Conservation (phyloP, 2,329 filamentous ascomycete genomes). For the Immersiporthe knoxdaviesiana region DNA sequence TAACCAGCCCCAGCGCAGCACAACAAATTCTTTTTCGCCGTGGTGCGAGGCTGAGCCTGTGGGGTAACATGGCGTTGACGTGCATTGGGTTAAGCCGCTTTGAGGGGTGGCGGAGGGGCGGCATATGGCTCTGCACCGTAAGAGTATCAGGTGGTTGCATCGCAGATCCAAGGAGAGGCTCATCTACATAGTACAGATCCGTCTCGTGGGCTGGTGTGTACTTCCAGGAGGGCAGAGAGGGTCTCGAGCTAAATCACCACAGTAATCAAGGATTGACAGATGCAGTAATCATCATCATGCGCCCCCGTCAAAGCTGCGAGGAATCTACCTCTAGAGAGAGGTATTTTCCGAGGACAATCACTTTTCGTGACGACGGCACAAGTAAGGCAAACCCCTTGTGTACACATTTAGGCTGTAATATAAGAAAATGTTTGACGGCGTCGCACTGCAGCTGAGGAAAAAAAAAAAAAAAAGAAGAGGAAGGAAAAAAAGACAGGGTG, state of each 20-base stretch:
- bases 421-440: background rate
- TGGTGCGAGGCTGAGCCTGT: conserved; percentile 10
- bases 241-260: too few relatives aligned
- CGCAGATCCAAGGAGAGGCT: background rate
- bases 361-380: too few relatives aligned
- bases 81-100: conserved; percentile 2
- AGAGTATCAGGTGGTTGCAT: conserved; percentile 4
- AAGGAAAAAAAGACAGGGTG: too few relatives aligned
- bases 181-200: background rate
- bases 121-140: conserved; percentile 1
- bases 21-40: background rate
- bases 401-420: too few relatives aligned
- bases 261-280: background rate
- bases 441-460: background rate
- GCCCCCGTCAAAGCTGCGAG: too few relatives aligned
- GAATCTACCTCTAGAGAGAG: too few relatives aligned
- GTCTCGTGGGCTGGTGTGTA: too few relatives aligned
- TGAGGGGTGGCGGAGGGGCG: background rate
- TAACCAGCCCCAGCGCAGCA: too few relatives aligned
- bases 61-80: conserved; percentile 1
- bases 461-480: too few relatives aligned
- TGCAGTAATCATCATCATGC: background rate
- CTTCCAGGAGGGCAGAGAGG: too few relatives aligned
- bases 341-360: too few relatives aligned
- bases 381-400: too few relatives aligned